Percentiles rank a stretch among this genome's conserved stretches.
These are phyloP conservation scores for Camellia granthamiana DNA, from an alignment of 148 eudicot genomes.

Conservation along the genomic window DNA sequence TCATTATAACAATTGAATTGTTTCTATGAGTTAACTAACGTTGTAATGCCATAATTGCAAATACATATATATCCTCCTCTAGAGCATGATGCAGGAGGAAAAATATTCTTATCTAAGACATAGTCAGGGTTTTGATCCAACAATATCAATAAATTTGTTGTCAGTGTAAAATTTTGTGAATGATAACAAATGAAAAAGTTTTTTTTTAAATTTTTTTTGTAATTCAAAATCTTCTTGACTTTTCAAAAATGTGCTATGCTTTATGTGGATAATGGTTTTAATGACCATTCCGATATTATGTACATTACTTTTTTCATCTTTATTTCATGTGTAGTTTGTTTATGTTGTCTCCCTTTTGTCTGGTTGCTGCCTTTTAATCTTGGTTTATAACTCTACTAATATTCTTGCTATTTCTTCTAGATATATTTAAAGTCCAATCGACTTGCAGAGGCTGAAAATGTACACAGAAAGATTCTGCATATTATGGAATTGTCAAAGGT, in stretches of 20 bases:
- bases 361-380: constrained; percentile 8
- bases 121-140: neutral
- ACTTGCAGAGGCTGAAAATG: constrained; percentile 59
- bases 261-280: neutral
- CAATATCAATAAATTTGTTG: neutral
- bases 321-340: neutral
- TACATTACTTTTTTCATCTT: neutral
- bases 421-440: constrained; percentile 56
- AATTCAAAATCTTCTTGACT: neutral
- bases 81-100: neutral
- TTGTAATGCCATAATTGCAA: neutral
- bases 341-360: constrained; percentile 8
- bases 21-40: no score
- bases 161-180: neutral
- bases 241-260: neutral
- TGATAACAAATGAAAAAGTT: neutral
- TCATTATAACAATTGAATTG: no score
- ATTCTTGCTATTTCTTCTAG: constrained; percentile 35
- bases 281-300: neutral
- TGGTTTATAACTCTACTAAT: constrained; percentile 10
- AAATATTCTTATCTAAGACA: neutral
- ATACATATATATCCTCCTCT: neutral
- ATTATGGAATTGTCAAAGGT: constrained; percentile 90
- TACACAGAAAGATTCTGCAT: constrained; percentile 78
- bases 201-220: neutral